phyloP scores from a whole-genome alignment of 116 monocot genomes.

The Cymodocea nodosa region DNA sequence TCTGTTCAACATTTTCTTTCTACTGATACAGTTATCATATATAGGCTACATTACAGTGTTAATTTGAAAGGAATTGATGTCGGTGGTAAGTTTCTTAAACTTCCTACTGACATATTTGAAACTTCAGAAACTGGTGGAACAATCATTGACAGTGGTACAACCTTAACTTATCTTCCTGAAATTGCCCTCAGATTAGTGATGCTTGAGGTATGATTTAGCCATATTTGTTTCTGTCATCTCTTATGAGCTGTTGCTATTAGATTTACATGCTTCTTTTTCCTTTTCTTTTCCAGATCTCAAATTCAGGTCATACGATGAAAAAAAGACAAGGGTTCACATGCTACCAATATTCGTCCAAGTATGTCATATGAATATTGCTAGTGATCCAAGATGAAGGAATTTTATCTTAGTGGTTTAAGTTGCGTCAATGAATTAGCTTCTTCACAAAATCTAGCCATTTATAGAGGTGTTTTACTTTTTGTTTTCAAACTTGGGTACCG shows the following conservation, averaged over 20 bases:
- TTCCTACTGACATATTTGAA: conserved; percentile 71
- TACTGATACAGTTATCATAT: background rate
- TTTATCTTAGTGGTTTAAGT: background rate
- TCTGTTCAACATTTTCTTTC: background rate
- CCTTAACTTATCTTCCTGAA: conserved; percentile 85
- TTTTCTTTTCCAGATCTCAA: conserved; percentile 8
- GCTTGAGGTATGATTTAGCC: conserved; percentile 30
- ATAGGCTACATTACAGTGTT: conserved; percentile 91
- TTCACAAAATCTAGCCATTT: background rate
- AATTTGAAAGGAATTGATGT: conserved; percentile 78
- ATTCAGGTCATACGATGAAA: background rate
- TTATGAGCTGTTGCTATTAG: background rate
- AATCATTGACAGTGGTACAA: conserved; percentile 95
- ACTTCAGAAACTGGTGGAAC: conserved; percentile 56
- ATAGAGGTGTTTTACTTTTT: no score
- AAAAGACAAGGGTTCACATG: conserved; percentile 47
- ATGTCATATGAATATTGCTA: conserved; percentile 1
- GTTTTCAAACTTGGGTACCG: no score
- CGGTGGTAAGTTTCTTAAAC: conserved; percentile 38
- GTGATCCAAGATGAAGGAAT: background rate
- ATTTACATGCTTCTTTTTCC: background rate
- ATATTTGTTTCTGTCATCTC: background rate
- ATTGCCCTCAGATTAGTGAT: conserved; percentile 45
- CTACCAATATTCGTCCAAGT: conserved; percentile 48
- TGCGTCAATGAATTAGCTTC: background rate